Percentiles rank a stretch among this genome's conserved stretches.
phyloP scores from a whole-genome alignment of 352 stramenopile genomes.

The Globisporangium viniferum region DNA sequence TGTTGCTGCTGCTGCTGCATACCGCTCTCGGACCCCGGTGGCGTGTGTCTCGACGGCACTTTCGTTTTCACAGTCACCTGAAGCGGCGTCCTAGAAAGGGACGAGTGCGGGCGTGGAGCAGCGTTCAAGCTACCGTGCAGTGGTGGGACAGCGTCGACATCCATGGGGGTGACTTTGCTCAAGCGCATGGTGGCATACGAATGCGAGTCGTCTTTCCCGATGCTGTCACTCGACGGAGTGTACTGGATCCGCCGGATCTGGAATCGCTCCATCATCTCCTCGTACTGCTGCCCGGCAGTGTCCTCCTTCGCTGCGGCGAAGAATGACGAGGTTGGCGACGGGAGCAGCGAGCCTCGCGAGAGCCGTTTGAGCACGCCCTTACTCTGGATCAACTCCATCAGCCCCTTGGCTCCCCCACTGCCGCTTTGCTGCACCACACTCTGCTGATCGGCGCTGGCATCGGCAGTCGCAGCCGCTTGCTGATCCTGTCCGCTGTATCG shows the following conservation, averaged over 20 bases:
- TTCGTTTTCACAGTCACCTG: neutral
- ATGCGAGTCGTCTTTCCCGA: neutral
- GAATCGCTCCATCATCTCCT: constrained; percentile 54
- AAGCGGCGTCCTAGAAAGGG: neutral
- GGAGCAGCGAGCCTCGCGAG: constrained; percentile 3
- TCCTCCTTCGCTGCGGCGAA: constrained; percentile 10
- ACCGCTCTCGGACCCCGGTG: neutral
- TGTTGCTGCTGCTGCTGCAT: neutral
- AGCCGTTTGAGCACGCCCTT: constrained; percentile 2
- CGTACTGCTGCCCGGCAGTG: constrained; percentile 23
- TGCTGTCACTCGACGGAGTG: neutral
- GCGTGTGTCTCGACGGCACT: neutral
- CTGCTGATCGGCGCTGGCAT: neutral
- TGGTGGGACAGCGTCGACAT: neutral
- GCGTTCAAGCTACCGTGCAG: neutral
- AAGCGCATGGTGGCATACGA: no score
- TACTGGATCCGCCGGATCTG: constrained; percentile 34
- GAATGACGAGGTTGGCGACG: neutral
- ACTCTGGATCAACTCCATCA: constrained; percentile 4
- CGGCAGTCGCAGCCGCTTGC: no score
- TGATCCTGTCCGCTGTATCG: neutral
- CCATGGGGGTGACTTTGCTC: neutral
- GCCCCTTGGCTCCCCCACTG: neutral
- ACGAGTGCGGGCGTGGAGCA: neutral
- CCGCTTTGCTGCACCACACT: no score